Evolutionary conservation across 2,329 filamentous ascomycete genomes (phyloP).

Genomic region (Corynespora cassiicola): DNA sequence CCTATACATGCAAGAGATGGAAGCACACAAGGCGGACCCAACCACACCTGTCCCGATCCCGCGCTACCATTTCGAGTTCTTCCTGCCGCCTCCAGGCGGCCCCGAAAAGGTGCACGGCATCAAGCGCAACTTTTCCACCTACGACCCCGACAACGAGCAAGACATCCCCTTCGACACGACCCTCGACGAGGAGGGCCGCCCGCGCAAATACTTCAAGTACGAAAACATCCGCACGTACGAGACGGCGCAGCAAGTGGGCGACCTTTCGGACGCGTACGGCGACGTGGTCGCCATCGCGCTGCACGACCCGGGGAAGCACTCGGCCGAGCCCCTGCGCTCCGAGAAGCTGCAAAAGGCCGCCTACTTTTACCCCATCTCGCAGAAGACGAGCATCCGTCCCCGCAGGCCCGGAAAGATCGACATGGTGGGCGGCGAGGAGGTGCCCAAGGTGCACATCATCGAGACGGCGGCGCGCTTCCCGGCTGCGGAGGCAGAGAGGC

Average conservation of each 20-base stretch:
- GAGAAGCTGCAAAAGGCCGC: conserved; percentile 58
- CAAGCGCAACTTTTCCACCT: conserved; percentile 62
- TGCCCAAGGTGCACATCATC: conserved; percentile 59
- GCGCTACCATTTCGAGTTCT: conserved; percentile 66
- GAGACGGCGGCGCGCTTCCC: conserved; percentile 59
- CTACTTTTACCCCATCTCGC: conserved; percentile 68
- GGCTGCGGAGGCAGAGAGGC: conserved; percentile 23
- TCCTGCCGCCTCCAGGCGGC: conserved; percentile 61
- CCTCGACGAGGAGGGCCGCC: conserved; percentile 52
- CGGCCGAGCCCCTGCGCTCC: conserved; percentile 40
- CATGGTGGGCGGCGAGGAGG: conserved; percentile 47
- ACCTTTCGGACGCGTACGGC: conserved; percentile 59
- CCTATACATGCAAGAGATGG: conserved; percentile 55
- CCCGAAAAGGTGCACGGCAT: conserved; percentile 56
- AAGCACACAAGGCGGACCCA: conserved; percentile 53
- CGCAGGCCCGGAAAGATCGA: conserved; percentile 50
- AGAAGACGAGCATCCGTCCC: conserved; percentile 60
- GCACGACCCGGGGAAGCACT: conserved; percentile 57
- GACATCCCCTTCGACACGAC: conserved; percentile 39
- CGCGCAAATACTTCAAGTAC: conserved; percentile 61
- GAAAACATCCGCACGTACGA: conserved; percentile 67
- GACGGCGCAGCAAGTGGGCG: conserved; percentile 60
- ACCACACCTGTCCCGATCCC: conserved; percentile 58
- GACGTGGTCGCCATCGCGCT: conserved; percentile 64
- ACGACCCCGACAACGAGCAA: conserved; percentile 59